A percentile compares a stretch with the other conserved stretches of the same genome.
These are phyloP conservation scores for Linderina pennispora DNA, from an alignment of 192 early-diverging fungal species.

Conservation along the genomic window DNA sequence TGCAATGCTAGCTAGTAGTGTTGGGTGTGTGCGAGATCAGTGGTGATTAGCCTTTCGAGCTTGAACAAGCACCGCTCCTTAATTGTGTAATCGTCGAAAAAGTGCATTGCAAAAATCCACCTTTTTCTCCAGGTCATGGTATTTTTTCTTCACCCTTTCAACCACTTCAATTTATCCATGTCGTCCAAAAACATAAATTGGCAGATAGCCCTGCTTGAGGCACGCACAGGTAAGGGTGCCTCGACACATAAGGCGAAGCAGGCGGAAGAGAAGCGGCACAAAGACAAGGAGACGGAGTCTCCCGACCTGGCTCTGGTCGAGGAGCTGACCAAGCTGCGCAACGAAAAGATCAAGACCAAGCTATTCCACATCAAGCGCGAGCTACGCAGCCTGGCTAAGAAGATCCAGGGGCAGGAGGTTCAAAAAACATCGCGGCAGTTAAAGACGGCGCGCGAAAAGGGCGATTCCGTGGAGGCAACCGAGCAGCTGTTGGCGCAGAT, in stretches of 20 bases:
- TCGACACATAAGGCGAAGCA: slow-evolving; percentile 16
- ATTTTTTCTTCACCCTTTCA: not conserved
- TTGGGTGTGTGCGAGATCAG: too few species aligned
- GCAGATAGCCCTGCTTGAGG: slow-evolving; percentile 22
- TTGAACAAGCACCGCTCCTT: too few species aligned
- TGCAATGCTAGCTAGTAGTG: too few species aligned
- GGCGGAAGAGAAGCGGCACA: slow-evolving; percentile 3
- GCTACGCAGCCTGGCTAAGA: not conserved
- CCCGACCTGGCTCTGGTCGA: not conserved
- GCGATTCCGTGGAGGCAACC: slow-evolving; percentile 1
- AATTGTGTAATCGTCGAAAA: too few species aligned
- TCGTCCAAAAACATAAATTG: slow-evolving; percentile 15
- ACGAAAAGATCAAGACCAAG: slow-evolving; percentile 6
- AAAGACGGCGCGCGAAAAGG: not conserved
- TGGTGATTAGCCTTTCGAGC: too few species aligned
- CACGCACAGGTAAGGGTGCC: slow-evolving; percentile 9
- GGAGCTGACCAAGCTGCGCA: slow-evolving; percentile 4
- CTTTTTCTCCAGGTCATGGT: too few species aligned
- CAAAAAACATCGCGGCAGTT: slow-evolving; percentile 2
- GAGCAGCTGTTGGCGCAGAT: slow-evolving; percentile 3
- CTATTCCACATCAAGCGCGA: not conserved
- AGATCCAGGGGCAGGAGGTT: slow-evolving; percentile 8
- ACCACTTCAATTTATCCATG: not conserved
- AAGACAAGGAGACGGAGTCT: not conserved
- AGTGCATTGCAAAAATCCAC: too few species aligned